These are phyloP conservation scores for Acanthamoeba sp. DNA, from an alignment of 208 protist genomes.

Conservation along the genomic window DNA sequence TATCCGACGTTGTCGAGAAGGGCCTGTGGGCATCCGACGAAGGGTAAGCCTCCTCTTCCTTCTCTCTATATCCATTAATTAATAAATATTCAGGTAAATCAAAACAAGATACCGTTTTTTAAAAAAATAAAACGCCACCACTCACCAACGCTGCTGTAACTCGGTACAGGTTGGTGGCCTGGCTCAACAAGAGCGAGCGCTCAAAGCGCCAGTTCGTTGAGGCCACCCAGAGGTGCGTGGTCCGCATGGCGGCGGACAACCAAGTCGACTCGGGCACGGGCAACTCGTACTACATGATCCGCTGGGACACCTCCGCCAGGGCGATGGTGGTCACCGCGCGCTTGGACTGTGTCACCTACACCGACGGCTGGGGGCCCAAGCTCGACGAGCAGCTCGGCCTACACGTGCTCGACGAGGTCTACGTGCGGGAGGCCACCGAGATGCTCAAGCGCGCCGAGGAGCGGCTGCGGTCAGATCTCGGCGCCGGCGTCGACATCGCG, in stretches of 20 bases:
- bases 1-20: neutral
- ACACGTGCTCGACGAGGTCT: conserved; percentile 23
- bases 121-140: too few relatives aligned
- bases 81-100: neutral
- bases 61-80: neutral
- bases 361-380: conserved; percentile 32
- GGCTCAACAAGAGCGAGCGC: conserved; percentile 19
- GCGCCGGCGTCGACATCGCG: neutral
- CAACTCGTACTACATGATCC: conserved; percentile 1
- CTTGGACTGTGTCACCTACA: conserved; percentile 25
- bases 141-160: neutral
- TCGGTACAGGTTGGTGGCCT: conserved; percentile 7
- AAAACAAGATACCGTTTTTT: too few relatives aligned
- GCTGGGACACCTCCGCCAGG: neutral
- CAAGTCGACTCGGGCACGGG: neutral
- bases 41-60: neutral
- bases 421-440: neutral
- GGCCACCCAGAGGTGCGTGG: neutral
- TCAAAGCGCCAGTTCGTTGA: neutral
- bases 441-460: neutral
- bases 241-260: conserved; percentile 4
- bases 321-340: conserved; percentile 9
- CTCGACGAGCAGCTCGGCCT: conserved; percentile 6
- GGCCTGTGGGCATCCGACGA: conserved; percentile 1
- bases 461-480: neutral